Base-by-base conservation (phyloP, 2,329 filamentous ascomycete genomes). In the Whalleya microplaca region DNA sequence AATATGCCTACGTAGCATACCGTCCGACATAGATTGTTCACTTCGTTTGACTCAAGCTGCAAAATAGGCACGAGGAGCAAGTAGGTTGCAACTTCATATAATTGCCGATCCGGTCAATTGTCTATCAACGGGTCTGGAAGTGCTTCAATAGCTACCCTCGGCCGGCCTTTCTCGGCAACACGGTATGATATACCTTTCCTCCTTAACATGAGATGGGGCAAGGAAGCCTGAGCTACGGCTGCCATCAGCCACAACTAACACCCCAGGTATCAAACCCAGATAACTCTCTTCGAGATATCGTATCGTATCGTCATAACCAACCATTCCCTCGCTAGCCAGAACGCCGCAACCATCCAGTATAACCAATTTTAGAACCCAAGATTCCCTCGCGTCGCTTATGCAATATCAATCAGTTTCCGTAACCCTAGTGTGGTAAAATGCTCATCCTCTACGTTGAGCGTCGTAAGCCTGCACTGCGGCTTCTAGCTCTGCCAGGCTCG, bases 401-500 rank as follows among this genome's bases (percentile, higher is more conserved):
- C 32, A 37, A 37, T 16, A 37, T 37, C 32, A 37, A 37, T 14
- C 32, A 37, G 10, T 37, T 16, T 12, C 32, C 32, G 32, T 37
- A 12, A 5, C 9, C 32, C 14, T 14, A 12, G 23, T 27, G 40
- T 43, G 18, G 32, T 7, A 3, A 16, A 21, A 32, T 20, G 32
- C 45, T 58, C 21, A 61, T 6, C 55, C 18, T 55, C 55, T 64
- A 50, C 53, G 64, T n/a, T 64, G 62, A 9, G 65, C 48, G 63
- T 78, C 78, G 64, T 83, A 83, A 21, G 74, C 74, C 49, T 74
- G 69, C 50, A 82, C 72, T 2, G 80, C 80, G 45, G 73, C 76
- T 65, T 83, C 78, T 29, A 83, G 70, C 59, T 76, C 76, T 21
- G 77, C 75, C 3, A 83, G 71, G 59, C 75, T 81, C 23, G 76